A percentile compares a stretch with the other conserved stretches of the same genome.
phyloP scores from a whole-genome alignment of 208 protist genomes.

The Acanthamoeba culbertsoni region DNA sequence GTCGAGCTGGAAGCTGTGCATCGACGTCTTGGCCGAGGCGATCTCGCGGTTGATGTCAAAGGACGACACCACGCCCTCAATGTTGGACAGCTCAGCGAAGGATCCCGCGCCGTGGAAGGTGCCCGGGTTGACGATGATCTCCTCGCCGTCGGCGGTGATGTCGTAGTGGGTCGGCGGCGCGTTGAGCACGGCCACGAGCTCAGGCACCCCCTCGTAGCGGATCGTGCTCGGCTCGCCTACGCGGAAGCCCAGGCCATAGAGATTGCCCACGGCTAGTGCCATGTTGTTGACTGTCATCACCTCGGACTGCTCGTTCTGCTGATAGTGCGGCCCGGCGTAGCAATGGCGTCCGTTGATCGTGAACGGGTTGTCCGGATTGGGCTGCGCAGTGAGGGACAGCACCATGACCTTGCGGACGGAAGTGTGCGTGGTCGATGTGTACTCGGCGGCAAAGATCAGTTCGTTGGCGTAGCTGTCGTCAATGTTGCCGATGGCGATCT shows the following conservation, averaged over 20 bases:
- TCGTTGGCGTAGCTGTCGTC: neutral
- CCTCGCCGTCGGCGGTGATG: neutral
- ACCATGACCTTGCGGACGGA: neutral
- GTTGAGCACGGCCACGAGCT: too few relatives aligned
- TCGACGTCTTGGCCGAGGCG: neutral
- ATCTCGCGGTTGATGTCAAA: neutral
- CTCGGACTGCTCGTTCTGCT: neutral
- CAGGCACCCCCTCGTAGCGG: neutral
- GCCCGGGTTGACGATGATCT: neutral
- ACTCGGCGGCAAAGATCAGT: neutral
- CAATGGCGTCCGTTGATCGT: neutral
- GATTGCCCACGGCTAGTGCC: neutral
- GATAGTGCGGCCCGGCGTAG: neutral
- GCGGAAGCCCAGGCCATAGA: neutral
- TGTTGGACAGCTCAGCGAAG: neutral
- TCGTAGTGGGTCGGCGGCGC: neutral
- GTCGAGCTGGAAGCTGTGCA: neutral
- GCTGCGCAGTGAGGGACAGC: neutral
- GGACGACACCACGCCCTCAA: neutral
- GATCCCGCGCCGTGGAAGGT: neutral
- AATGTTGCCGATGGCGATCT: neutral
- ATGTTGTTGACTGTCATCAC: neutral
- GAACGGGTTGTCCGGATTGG: neutral
- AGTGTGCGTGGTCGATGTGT: neutral
- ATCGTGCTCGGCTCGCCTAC: neutral